Base-by-base conservation (phyloP, 1,284 basidiomycete species). In the Acaromyces ingoldii region DNA sequence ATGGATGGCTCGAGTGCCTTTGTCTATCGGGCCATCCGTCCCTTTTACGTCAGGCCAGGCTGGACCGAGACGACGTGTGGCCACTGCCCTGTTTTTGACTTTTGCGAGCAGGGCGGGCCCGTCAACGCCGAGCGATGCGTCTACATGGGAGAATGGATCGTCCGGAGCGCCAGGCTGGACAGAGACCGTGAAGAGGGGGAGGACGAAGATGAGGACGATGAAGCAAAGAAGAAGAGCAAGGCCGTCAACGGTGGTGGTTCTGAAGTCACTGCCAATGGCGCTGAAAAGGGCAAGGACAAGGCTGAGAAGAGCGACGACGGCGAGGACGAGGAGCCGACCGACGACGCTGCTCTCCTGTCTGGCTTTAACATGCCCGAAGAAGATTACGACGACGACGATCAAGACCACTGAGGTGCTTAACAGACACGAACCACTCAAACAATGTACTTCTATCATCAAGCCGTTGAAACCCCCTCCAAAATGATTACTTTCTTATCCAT, bases 11-110 rank as follows among this genome's bases (percentile, higher is more conserved):
- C 49, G 24, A 30, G 26, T 1, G 54, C 58, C 0, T 70, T 60
- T 21, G 67, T 70, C n/a, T 70, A 68, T 50, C 46, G 67, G 2
- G 67, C 67, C 2, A 26, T 70, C 3, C 54, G 62, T 6, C 63
- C 58, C 1, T 47, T 62, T 22, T 34, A 53, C 13, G 58, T 67
- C 31, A 51, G 55, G n/a, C 55, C 55, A 15, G 64, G 63, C 9
- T 68, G 62, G 59, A 68, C 57, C 13, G 66, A 72, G 42, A 59
- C 56, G 1, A 67, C 69, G 10, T 72, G 69, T 25, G 67, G 63
- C 17, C 60, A 62, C 39, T 72, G 67, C 40, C 67, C 69, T 21
- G 65, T 70, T n/a, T 65, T 65, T 41, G 62, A 65, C 44, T 72
- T 72, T 44, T 72, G 69, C 46, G 57, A 60, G 33, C 57, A 62